These are phyloP conservation scores for Aspergillus steynii DNA, from an alignment of 495 filamentous ascomycete genomes.

Conservation along the genomic window DNA sequence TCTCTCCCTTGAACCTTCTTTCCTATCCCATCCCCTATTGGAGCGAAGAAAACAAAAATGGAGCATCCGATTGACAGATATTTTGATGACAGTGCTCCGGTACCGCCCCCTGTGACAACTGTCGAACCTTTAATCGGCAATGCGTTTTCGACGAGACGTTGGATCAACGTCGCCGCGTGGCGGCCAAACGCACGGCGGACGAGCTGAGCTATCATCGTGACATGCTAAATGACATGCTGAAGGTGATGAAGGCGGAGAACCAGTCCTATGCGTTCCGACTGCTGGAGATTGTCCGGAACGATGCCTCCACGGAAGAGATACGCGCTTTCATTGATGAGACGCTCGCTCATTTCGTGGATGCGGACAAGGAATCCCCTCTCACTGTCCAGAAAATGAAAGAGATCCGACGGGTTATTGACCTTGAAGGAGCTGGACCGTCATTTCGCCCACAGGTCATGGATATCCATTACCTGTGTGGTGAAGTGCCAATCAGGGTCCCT, in stretches of 20 bases:
- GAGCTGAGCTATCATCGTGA: conserved; percentile 47
- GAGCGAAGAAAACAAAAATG: neutral
- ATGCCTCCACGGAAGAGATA: conserved; percentile 39
- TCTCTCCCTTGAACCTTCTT: neutral
- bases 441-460: conserved; percentile 50
- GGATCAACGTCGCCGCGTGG: conserved; percentile 50
- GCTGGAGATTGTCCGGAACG: conserved; percentile 39
- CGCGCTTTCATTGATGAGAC: conserved; percentile 36
- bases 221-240: conserved; percentile 42
- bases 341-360: conserved; percentile 23
- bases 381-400: conserved; percentile 32
- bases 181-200: conserved; percentile 47
- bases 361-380: conserved; percentile 15
- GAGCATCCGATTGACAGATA: neutral
- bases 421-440: conserved; percentile 35
- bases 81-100: conserved; percentile 39
- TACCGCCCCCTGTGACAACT: conserved; percentile 42
- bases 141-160: conserved; percentile 51
- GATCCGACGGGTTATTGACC: conserved; percentile 29
- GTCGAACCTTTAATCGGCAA: conserved; percentile 38
- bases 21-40: neutral
- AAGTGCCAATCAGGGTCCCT: conserved; percentile 42
- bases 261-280: conserved; percentile 29
- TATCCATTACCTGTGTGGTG: conserved; percentile 45
- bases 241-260: conserved; percentile 37